Base-by-base conservation (phyloP, 1,139 yeast species). In the Diutina rugosa region DNA sequence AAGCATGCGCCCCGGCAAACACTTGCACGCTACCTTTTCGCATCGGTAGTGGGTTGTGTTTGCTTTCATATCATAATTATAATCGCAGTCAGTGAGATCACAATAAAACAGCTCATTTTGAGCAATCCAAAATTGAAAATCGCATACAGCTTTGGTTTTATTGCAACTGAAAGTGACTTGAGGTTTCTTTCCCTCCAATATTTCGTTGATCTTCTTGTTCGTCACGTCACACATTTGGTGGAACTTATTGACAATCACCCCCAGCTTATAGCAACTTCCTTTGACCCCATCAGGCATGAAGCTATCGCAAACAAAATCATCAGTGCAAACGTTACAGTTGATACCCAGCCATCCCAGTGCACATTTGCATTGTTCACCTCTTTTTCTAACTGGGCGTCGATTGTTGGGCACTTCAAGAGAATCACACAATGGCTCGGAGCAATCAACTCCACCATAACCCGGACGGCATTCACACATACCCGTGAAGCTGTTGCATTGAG, bases 181-280 rank as follows among this genome's bases (percentile, higher is more conserved):
- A 1, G 99, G 98, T 57, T 78, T 80, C 69, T 84, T 79, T 0
- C 96, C 97, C 26, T 82, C 74, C 61, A 93, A 74, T 56, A 91
- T 87, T 58, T 85, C 84, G 55, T 90, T 76, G 61, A 93, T 90
- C 69, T 91, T 93, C 59, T 82, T 76, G 69, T 93, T 88, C 30
- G 98, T 91, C 10, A 93, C 98, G 67, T 91, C 88, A 74, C 99
- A 93, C 86, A 88, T 88, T 69, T 89, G 97, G 67, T 86, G 90
- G 65, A 87, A 81, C 63, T 82, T 78, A 60, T 89, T 85, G 30
- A 91, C 95, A 56, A 90, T 72, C 62, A 89, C 80, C 26, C 99
- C 99, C n/a, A 88, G 81, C 60, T 83, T 79, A 69, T 90, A 91
- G 68, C 99, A 93, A 0, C 96, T 89, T 9, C 98, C 99, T 60